These are phyloP conservation scores for Zopfochytrium polystomum DNA, from an alignment of 371 early-diverging fungal genomes.

Conservation along the genomic window DNA sequence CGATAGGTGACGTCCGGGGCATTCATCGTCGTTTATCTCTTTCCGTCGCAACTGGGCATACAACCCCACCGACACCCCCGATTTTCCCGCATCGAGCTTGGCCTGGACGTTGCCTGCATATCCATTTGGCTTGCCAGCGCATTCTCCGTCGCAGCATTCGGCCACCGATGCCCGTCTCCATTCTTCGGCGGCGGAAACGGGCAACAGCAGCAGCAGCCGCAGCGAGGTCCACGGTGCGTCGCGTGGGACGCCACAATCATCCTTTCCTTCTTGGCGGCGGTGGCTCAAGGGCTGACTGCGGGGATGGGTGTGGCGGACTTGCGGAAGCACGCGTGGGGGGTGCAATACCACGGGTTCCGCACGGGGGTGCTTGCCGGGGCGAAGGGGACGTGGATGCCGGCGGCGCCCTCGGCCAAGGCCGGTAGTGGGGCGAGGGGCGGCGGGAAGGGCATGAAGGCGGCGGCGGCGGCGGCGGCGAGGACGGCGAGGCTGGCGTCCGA, in stretches of 20 bases:
- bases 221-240: no score
- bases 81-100: slow-evolving; percentile 45
- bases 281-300: slow-evolving; percentile 26
- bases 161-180: background rate
- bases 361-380: no score
- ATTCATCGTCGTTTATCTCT: slow-evolving; percentile 44
- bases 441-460: no score
- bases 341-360: no score
- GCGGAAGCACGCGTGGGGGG: slow-evolving; percentile 26
- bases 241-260: slow-evolving; percentile 36
- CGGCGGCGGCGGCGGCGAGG: no score
- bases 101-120: slow-evolving; percentile 31
- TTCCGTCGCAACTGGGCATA: slow-evolving; percentile 43
- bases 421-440: no score
- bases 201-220: no score
- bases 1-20: slow-evolving; percentile 43
- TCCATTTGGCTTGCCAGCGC: slow-evolving; percentile 36
- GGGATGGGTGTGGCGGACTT: slow-evolving; percentile 36
- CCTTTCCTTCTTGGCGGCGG: slow-evolving; percentile 30
- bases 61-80: slow-evolving; percentile 47
- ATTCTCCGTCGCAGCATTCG: slow-evolving; percentile 20
- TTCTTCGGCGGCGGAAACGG: no score
- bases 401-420: no score
- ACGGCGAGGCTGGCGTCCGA: no score
- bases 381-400: no score